These are phyloP conservation scores for Verticillium nubilum DNA, from an alignment of 2,329 filamentous ascomycete genomes.

Conservation along the genomic window DNA sequence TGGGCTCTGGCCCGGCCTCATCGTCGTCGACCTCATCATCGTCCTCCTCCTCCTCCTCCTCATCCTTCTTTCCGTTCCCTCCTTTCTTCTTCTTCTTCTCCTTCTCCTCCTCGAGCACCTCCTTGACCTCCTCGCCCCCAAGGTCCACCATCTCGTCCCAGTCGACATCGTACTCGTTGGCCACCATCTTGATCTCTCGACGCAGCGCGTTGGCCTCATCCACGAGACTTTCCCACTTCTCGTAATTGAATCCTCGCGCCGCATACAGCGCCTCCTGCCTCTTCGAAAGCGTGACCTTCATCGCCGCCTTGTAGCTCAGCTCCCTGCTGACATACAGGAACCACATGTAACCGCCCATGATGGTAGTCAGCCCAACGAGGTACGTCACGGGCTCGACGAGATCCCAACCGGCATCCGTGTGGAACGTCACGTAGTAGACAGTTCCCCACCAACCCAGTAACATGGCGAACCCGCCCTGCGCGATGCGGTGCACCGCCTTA, in stretches of 20 bases:
- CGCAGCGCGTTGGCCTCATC: conserved; percentile 75
- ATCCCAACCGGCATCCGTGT: conserved; percentile 81
- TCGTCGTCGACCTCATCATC: conserved; percentile 22
- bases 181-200: conserved; percentile 73
- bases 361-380: conserved; percentile 75
- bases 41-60: conserved; percentile 27
- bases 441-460: conserved; percentile 75
- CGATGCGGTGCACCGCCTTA: conserved; percentile 70
- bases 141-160: conserved; percentile 78
- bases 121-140: conserved; percentile 58
- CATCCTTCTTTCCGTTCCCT: conserved; percentile 32
- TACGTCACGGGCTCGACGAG: conserved; percentile 89
- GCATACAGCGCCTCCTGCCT: conserved; percentile 75
- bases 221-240: conserved; percentile 71
- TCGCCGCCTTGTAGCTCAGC: conserved; percentile 77
- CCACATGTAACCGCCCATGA: conserved; percentile 90
- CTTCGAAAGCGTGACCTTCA: conserved; percentile 79
- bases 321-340: conserved; percentile 91
- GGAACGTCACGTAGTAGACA: conserved; percentile 68
- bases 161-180: conserved; percentile 83
- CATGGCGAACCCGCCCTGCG: conserved; percentile 70
- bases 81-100: conserved; percentile 27
- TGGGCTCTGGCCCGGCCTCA: conserved; percentile 18
- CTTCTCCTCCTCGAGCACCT: conserved; percentile 50
- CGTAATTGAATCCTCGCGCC: conserved; percentile 67